Base-by-base conservation (phyloP, 371 early-diverging fungal species). In the Coemansia sp. region DNA sequence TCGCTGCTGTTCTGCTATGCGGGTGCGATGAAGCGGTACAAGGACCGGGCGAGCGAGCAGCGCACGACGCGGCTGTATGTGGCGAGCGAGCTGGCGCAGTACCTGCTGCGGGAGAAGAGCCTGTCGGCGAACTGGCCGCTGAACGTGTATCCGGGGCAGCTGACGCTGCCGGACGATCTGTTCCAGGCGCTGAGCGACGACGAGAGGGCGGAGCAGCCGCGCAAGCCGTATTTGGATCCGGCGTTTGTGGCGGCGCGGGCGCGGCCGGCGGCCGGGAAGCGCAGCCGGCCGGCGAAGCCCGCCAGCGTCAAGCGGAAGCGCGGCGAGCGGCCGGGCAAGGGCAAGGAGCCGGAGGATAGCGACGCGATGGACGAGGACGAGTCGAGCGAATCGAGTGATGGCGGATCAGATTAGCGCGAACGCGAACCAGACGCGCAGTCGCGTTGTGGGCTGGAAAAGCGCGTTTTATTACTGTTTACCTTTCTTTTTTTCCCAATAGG, bases 51-150 rank as follows among this genome's bases (percentile, higher is more conserved):
- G 61, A 86, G 72, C 88, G 89, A 84, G 55, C 55, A 16, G 5
- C 43, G 33, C 29, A 39, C 53, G 14, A 33, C 51, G 12, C 84
- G 89, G 56, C 81, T 95, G 1, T 94, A 94, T 76, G 80, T 87
- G 12, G 58, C 94, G 43, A 86, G 90, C 72, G 97, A 97, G 59
- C 70, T 97, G 47, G 82, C 90, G 11, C 89, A 92, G 65, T 77
- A 86, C 46, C 49, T 93, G 56, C 87, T 97, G 16, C 90, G 87
- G 47, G 87, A 87, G 12, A 84, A 84, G 60, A 71, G 71, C 58
- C 44, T 60, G 33, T 48, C 75, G 16, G 39, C 67, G 1, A 70
- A 59, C 53, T 75, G 75, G 75, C 75, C 75, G 1, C 58, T 75
- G 43, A 75, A 69, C 11, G 72, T 72, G 38, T 70, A 75, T 57